These are phyloP conservation scores for Clavariopsis aquatica DNA, from an alignment of 495 filamentous ascomycete genomes.

Conservation along the genomic window DNA sequence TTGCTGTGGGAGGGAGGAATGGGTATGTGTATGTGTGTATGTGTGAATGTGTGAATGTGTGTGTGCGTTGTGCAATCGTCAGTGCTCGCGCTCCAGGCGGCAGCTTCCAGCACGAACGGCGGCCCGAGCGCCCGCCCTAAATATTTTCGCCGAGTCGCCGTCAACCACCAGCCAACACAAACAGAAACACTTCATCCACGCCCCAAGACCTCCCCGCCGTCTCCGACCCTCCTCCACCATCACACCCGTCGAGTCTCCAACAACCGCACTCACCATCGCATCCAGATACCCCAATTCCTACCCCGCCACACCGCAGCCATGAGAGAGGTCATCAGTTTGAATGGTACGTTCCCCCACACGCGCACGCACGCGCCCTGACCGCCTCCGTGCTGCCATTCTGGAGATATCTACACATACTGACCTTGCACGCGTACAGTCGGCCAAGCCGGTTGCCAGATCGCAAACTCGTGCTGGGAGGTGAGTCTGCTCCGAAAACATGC, in stretches of 20 bases:
- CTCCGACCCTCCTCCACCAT: neutral
- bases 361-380: slow-evolving; percentile 43
- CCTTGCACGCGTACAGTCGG: slow-evolving; percentile 69
- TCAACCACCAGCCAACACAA: neutral
- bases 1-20: too few species aligned
- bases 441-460: slow-evolving; percentile 99
- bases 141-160: neutral
- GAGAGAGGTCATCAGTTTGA: slow-evolving; percentile 99
- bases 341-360: slow-evolving; percentile 66
- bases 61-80: neutral
- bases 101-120: slow-evolving; percentile 1
- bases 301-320: slow-evolving; percentile 51
- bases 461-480: slow-evolving; percentile 99
- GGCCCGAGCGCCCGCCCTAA: neutral
- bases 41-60: neutral
- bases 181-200: neutral
- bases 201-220: neutral
- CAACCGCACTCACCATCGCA: slow-evolving; percentile 13
- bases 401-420: slow-evolving; percentile 34
- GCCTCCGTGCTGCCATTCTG: slow-evolving; percentile 27
- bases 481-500: slow-evolving; percentile 42
- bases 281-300: slow-evolving; percentile 29
- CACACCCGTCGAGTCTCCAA: slow-evolving; percentile 34
- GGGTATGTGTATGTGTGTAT: neutral
- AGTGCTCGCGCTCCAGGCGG: slow-evolving; percentile 22